These are phyloP conservation scores for Tylopilus sp. DNA, from an alignment of 1,284 basidiomycete species.

Conservation along the genomic window DNA sequence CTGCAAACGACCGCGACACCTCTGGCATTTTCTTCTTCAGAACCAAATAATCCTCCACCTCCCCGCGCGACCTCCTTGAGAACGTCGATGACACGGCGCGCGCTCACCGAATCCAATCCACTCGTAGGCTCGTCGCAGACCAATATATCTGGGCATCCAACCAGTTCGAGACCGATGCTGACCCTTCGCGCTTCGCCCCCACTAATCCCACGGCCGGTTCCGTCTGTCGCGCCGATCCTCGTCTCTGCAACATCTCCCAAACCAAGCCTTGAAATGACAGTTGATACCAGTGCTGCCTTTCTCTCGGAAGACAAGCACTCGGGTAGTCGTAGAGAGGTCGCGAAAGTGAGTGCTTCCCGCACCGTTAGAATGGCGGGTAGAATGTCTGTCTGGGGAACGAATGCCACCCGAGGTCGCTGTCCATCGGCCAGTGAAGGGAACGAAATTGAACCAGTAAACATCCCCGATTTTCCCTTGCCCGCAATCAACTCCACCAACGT, in stretches of 20 bases:
- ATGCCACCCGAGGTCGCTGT: constrained; percentile 57
- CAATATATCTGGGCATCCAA: constrained; percentile 74
- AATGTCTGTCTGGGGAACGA: constrained; percentile 83
- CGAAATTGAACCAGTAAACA: constrained; percentile 58
- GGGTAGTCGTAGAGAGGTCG: constrained; percentile 76
- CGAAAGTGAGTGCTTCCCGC: constrained; percentile 77
- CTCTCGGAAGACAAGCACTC: constrained; percentile 66
- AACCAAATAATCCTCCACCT: constrained; percentile 28
- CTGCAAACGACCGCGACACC: constrained; percentile 70
- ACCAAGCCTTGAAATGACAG: constrained; percentile 72
- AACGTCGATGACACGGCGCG: constrained; percentile 71
- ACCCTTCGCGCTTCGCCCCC: constrained; percentile 84
- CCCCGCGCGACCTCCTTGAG: constrained; percentile 72
- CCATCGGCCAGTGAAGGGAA: constrained; percentile 42
- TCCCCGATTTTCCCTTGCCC: constrained; percentile 67
- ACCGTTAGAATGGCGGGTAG: constrained; percentile 78
- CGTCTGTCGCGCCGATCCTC: constrained; percentile 59
- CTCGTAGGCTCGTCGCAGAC: constrained; percentile 84
- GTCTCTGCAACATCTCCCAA: constrained; percentile 65
- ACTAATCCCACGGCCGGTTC: constrained; percentile 66
- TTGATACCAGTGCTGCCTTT: constrained; percentile 65
- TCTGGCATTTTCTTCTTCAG: constrained; percentile 11
- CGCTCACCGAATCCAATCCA: constrained; percentile 82
- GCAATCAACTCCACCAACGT: constrained; percentile 83
- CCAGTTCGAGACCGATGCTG: constrained; percentile 78